Evolutionary conservation across 305 asterid genomes (phyloP), one percentile per base, ranked within the genome.

Genomic region (Rubia tinctorum): DNA sequence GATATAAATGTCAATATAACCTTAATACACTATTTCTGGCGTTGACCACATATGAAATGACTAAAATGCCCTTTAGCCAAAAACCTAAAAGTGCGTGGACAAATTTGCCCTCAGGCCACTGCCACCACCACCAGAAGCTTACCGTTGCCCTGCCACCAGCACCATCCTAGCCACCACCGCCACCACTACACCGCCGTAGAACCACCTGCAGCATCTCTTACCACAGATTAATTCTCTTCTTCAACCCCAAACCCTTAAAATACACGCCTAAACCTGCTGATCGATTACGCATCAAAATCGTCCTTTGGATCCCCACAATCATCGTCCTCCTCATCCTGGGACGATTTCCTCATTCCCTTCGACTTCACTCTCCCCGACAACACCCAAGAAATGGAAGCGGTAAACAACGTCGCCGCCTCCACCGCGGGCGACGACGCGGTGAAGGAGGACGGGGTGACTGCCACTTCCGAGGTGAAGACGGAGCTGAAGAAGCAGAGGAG

Each of bases 261-360:
- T 37, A 0, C 7, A 5, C 4, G 39, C 39, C 39, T 34, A 34
- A 34, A 34, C 83, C 39, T 5, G 4, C 20, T 13, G 39, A 20
- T 68, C 0, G 71, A 72, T 44, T 76, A 78, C 78, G 62, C 77
- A 1, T 70, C 73, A 14, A 78, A 80, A 51, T 71, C 76, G 7
- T 72, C 75, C 3, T 43, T 73, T 0, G 63, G 42, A 27, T 75
- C 70, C 2, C 64, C 78, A 18, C 64, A 66, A 7, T 59, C 53
- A 47, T 13, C n/a, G 18, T 11, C 11, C 8, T 60, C 39, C 40
- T 55, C 55, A 22, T 30, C 68, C 45, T 78, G 68, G 82, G 84
- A 79, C 18, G 80, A 77, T 40, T 84, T 86, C 18, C 92, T 87
- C 17, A 91, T 88, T 25, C 92, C 96, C 0, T 91, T 91, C 71